Evolutionary conservation across 176 grass and related monocot species (phyloP).

Genomic region (Oryza brachyantha): DNA sequence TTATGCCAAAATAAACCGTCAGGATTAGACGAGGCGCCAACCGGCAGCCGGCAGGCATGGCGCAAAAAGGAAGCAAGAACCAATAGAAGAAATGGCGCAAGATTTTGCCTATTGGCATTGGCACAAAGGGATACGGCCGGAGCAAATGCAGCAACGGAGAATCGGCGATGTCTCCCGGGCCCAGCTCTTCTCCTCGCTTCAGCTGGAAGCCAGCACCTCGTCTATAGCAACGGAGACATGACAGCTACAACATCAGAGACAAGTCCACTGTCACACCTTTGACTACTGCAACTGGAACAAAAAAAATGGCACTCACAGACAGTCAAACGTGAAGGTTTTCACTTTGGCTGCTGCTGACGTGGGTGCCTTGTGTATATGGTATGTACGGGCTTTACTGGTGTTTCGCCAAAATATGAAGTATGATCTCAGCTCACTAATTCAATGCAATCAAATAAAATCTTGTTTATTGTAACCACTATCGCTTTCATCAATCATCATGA

Average conservation of each 20-base stretch:
- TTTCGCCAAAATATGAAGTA: background rate
- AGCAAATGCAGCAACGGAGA: background rate
- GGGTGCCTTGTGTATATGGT: background rate
- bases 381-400: conserved; percentile 3
- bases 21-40: background rate
- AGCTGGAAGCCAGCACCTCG: conserved; percentile 27
- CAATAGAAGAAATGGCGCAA: background rate
- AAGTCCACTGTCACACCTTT: background rate
- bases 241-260: background rate
- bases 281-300: background rate
- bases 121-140: background rate
- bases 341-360: too few relatives aligned
- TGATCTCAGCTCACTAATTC: conserved; percentile 11
- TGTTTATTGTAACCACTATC: conserved; percentile 9
- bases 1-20: too few relatives aligned
- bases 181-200: conserved; percentile 3
- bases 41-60: conserved; percentile 16
- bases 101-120: background rate
- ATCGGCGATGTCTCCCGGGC: background rate
- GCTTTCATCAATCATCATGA: conserved; percentile 19
- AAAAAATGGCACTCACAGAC: background rate
- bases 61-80: conserved; percentile 8
- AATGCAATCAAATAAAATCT: conserved; percentile 20
- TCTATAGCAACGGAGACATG: background rate
- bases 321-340: background rate